Evolutionary conservation across 78 protist species (phyloP).

Genomic region (Dictyostelium purpureum): DNA sequence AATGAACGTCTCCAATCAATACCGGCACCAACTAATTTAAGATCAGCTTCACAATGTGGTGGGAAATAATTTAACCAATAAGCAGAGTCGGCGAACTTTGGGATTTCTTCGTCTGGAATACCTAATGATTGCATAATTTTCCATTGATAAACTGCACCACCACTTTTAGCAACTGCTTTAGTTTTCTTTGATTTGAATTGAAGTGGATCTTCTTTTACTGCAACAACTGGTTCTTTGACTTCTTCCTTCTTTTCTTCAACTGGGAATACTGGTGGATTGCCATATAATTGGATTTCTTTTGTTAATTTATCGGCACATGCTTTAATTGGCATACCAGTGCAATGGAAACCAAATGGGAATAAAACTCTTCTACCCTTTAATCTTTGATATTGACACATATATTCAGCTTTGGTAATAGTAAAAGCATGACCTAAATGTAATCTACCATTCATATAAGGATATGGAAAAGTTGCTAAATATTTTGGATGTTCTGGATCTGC

Average conservation of each 20-base stretch:
- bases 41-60: constrained; percentile 94
- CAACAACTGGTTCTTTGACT: not conserved
- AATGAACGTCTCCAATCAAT: constrained; percentile 99
- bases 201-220: constrained; percentile 65
- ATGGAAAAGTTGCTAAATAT: constrained; percentile 87
- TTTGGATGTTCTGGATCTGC: constrained; percentile 56
- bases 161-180: constrained; percentile 93
- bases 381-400: constrained; percentile 95
- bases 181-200: constrained; percentile 76
- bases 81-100: constrained; percentile 94
- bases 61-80: constrained; percentile 99
- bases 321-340: constrained; percentile 99
- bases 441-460: constrained; percentile 99
- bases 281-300: constrained; percentile 89
- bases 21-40: constrained; percentile 90
- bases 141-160: constrained; percentile 91
- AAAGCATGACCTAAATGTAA: constrained; percentile 99
- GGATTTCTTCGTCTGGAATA: constrained; percentile 95
- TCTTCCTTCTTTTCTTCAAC: constrained; percentile 2
- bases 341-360: constrained; percentile 99
- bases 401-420: constrained; percentile 98
- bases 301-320: constrained; percentile 95
- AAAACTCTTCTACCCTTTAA: constrained; percentile 95
- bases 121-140: constrained; percentile 94
- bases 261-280: constrained; percentile 94